These are phyloP conservation scores for Macrophomina phaseolina DNA, from an alignment of 2,329 filamentous ascomycete genomes.

Conservation along the genomic window DNA sequence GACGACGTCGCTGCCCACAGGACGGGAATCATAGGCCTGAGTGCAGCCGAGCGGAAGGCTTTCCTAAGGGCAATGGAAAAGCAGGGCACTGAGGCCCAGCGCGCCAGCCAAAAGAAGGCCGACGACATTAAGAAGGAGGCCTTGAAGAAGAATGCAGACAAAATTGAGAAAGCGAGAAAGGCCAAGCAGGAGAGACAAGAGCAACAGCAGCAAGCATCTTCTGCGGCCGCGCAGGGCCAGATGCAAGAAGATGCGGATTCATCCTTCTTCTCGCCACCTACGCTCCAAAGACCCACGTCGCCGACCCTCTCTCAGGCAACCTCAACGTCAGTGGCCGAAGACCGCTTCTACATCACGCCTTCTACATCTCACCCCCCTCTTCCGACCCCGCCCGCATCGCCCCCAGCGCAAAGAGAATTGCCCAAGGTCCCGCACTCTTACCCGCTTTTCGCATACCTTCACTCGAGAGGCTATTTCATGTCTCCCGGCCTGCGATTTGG, in stretches of 20 bases:
- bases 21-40: slow-evolving; percentile 58
- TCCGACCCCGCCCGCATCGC: slow-evolving; percentile 30
- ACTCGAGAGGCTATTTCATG: slow-evolving; percentile 80
- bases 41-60: slow-evolving; percentile 61
- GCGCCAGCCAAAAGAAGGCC: slow-evolving; percentile 57
- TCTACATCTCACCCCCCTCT: slow-evolving; percentile 52
- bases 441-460: slow-evolving; percentile 80
- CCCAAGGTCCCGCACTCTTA: slow-evolving; percentile 57
- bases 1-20: slow-evolving; percentile 78
- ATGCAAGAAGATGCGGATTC: slow-evolving; percentile 28
- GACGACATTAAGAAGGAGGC: slow-evolving; percentile 42
- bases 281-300: slow-evolving; percentile 26
- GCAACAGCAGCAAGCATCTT: slow-evolving; percentile 16
- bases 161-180: slow-evolving; percentile 30
- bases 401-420: slow-evolving; percentile 33
- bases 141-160: slow-evolving; percentile 26
- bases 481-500: slow-evolving; percentile 94
- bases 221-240: slow-evolving; percentile 39
- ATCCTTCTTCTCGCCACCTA: slow-evolving; percentile 37
- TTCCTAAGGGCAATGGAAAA: slow-evolving; percentile 65
- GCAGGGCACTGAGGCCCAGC: slow-evolving; percentile 59
- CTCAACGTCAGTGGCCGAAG: slow-evolving; percentile 10
- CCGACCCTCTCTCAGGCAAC: neutral
- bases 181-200: slow-evolving; percentile 41
- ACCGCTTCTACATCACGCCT: slow-evolving; percentile 49